Percentiles rank a stretch among this genome's conserved stretches.
These are phyloP conservation scores for Aspergillus bombycis DNA, from an alignment of 2,329 filamentous ascomycete species.

Conservation along the genomic window DNA sequence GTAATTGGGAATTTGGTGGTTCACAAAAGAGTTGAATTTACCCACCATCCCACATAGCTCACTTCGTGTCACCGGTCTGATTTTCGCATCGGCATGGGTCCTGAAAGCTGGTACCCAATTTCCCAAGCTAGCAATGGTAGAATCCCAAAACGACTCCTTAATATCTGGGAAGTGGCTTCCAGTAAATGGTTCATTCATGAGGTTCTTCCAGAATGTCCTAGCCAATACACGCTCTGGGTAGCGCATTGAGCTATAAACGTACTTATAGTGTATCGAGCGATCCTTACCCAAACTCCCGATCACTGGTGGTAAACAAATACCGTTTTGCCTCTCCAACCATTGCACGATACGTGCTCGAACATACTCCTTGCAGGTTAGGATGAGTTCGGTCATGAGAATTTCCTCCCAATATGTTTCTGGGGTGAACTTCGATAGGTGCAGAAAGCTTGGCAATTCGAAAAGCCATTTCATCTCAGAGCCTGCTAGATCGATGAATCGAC, in stretches of 20 bases:
- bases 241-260: conserved; percentile 13
- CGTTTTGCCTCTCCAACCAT: conserved; percentile 3
- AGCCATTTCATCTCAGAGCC: conserved; percentile 46
- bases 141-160: background rate
- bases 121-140: conserved; percentile 17
- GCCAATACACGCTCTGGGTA: conserved; percentile 17
- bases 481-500: conserved; percentile 36
- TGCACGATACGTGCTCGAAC: conserved; percentile 34
- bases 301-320: conserved; percentile 4
- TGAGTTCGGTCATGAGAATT: conserved; percentile 23
- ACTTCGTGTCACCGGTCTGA: conserved; percentile 2
- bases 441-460: conserved; percentile 30
- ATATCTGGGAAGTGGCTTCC: background rate
- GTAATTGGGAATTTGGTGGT: background rate
- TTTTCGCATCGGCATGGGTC: conserved; percentile 12
- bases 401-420: conserved; percentile 17
- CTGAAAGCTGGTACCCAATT: conserved; percentile 11
- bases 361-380: conserved; percentile 33
- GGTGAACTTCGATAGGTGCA: conserved; percentile 30
- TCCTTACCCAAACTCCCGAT: background rate
- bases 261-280: conserved; percentile 10
- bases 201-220: conserved; percentile 19
- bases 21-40: background rate
- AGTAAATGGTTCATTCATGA: conserved; percentile 8
- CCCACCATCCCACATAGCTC: background rate